Evolutionary conservation across 1,139 yeast genomes (phyloP).

Genomic region (Candida sp.): DNA sequence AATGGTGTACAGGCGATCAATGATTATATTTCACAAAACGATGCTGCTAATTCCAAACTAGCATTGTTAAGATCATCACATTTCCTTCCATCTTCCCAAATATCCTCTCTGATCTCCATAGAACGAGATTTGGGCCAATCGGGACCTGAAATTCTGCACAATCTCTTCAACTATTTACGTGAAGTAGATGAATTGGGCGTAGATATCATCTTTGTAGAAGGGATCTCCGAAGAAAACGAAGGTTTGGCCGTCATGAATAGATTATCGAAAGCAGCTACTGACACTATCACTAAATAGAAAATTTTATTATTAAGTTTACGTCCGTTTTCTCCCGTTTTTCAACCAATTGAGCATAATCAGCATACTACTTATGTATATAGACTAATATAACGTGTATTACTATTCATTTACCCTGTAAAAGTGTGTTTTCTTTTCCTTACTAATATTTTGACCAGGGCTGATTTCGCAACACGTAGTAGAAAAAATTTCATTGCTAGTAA

Average conservation of each 20-base stretch:
- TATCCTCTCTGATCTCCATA: conserved; percentile 20
- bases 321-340: too few relatives aligned
- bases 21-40: conserved; percentile 19
- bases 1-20: conserved; percentile 35
- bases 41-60: conserved; percentile 19
- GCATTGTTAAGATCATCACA: conserved; percentile 47
- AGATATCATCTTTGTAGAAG: conserved; percentile 71
- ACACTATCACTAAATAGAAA: conserved; percentile 23
- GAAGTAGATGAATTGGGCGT: conserved; percentile 65
- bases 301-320: too few relatives aligned
- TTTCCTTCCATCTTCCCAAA: conserved; percentile 24
- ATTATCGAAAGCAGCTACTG: conserved; percentile 78
- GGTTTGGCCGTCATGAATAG: conserved; percentile 97
- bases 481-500: background rate
- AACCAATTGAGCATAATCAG: background rate
- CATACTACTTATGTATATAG: background rate
- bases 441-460: background rate
- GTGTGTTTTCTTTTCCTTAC: too few relatives aligned
- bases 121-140: conserved; percentile 52
- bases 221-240: conserved; percentile 64
- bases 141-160: conserved; percentile 67
- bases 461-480: background rate
- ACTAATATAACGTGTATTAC: background rate
- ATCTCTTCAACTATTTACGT: conserved; percentile 68
- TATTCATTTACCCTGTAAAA: too few relatives aligned